Percentiles rank a stretch among this genome's conserved stretches.
These are phyloP conservation scores for Cladosporium sp. DNA, from an alignment of 2,329 filamentous ascomycete species.

Conservation along the genomic window DNA sequence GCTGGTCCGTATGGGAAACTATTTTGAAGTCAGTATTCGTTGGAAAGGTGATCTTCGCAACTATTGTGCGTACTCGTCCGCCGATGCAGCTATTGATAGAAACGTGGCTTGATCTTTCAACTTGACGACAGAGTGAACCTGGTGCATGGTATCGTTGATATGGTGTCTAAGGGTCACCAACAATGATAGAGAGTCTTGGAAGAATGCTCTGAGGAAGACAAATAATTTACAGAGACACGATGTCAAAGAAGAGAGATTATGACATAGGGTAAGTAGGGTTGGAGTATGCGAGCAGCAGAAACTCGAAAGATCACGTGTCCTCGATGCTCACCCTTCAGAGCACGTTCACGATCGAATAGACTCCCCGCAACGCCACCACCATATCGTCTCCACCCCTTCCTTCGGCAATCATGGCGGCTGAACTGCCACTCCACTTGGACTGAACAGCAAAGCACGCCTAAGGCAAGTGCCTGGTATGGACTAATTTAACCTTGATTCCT, in stretches of 20 bases:
- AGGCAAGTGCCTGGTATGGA: conserved; percentile 1
- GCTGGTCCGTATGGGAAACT: conserved; percentile 52
- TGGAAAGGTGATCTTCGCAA: not conserved
- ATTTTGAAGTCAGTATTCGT: not conserved
- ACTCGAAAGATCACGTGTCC: not conserved
- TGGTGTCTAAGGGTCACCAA: too few species aligned
- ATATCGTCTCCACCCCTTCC: not conserved
- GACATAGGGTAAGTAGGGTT: not conserved
- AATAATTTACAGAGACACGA: not conserved
- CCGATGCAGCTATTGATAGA: conserved; percentile 6
- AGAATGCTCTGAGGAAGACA: not conserved
- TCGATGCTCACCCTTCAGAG: not conserved
- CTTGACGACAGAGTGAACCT: not conserved
- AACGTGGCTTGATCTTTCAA: not conserved
- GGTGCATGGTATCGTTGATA: not conserved
- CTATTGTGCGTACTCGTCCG: not conserved
- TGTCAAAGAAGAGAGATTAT: not conserved
- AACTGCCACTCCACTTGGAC: conserved; percentile 1
- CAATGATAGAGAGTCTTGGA: too few species aligned
- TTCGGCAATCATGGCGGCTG: conserved; percentile 10
- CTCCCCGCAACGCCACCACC: not conserved
- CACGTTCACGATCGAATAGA: too few species aligned
- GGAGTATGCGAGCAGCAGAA: not conserved
- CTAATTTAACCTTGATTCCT: conserved; percentile 15
- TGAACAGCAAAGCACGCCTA: not conserved